These are phyloP conservation scores for Sphagnurus paluster DNA, from an alignment of 1,284 basidiomycete species.

Conservation along the genomic window DNA sequence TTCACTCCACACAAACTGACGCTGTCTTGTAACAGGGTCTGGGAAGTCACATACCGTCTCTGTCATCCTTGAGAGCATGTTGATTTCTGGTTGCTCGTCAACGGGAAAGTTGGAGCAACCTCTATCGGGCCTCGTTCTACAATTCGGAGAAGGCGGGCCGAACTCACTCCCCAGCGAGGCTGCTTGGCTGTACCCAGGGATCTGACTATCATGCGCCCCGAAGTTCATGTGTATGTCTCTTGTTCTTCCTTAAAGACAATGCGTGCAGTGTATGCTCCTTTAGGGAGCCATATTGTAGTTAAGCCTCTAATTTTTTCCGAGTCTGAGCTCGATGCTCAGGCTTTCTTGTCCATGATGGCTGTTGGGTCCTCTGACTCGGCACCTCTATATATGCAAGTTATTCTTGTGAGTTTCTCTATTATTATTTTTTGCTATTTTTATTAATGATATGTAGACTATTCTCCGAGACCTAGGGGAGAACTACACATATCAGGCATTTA, in stretches of 20 bases:
- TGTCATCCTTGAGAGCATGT: conserved; percentile 64
- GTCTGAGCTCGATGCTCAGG: conserved; percentile 64
- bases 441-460: conserved; percentile 28
- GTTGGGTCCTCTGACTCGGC: conserved; percentile 57
- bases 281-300: conserved; percentile 50
- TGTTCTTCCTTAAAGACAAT: conserved; percentile 62
- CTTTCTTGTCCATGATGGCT: conserved; percentile 69
- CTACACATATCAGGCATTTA: conserved; percentile 45
- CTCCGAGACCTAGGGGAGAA: conserved; percentile 40
- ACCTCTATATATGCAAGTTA: conserved; percentile 65
- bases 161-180: conserved; percentile 61
- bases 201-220: conserved; percentile 41
- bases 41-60: conserved; percentile 74
- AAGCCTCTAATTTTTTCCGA: conserved; percentile 59
- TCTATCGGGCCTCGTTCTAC: conserved; percentile 63
- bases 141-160: conserved; percentile 66
- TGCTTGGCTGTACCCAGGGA: conserved; percentile 51
- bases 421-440: background rate
- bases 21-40: conserved; percentile 44
- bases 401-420: conserved; percentile 45
- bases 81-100: conserved; percentile 47
- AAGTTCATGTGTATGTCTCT: conserved; percentile 62
- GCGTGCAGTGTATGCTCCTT: conserved; percentile 50
- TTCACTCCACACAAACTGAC: conserved; percentile 16
- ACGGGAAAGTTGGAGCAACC: conserved; percentile 54